Evolutionary conservation across 106 monocot species (phyloP), one percentile per base, ranked within the genome.

Genomic region (Allium cepa): DNA sequence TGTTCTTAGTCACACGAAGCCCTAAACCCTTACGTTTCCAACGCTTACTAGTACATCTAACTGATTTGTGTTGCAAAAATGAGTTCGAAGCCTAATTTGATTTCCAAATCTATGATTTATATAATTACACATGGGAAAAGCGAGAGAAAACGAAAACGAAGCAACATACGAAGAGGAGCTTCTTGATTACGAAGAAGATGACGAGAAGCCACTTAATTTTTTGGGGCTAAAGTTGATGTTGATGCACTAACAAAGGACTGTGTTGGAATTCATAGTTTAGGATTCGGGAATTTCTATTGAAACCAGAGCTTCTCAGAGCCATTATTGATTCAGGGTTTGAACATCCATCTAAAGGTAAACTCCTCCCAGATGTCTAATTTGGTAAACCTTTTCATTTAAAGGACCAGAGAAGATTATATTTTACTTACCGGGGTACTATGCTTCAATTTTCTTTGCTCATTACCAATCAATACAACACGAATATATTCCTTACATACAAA

Each of bases 261-360:
- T 75, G 96, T 97, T 3, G 91, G 96, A 69, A 97, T 97, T 55
- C 96, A 97, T 78, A 97, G 96, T 55, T 97, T 92, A 0, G 96
- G 96, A 10, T 97, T 97, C 76, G 88, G 96, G 79, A 92, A 97
- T 77, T 97, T 97, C 76, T 97, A 67, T 79, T 97, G 64, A 97
- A 97, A 75, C 96, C 96, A 47, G 96, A 97, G 69, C 88, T 97
- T 78, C 96, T 97, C 70, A 86, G 96, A 22, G 91, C 96, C n/a
- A 97, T 97, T 77, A 82, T 89, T 49, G 96, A 97, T 80, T 97
- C 92, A 46, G 96, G 96, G 52, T 97, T 97, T 79, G 96, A 97
- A 79, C 96, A 97, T 67, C 96, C 96, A 49, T 97, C 96, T 7
- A 92, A 97, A 97, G 96, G 96, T 99, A 97, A 77, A 65, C 76